phyloP scores from a whole-genome alignment of 257 asterid genomes.

The Eustoma russellianum region DNA sequence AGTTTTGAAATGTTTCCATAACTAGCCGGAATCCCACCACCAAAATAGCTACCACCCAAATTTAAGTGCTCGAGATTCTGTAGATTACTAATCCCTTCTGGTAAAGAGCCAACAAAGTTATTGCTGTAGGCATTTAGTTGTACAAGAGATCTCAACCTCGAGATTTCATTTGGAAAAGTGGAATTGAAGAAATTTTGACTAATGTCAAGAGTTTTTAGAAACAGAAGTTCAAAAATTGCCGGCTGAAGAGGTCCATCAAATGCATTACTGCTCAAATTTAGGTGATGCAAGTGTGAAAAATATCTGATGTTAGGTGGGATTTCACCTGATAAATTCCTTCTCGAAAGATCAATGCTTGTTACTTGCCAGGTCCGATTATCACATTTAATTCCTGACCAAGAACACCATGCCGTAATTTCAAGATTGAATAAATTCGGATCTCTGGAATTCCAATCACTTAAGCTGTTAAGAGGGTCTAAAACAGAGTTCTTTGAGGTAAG shows the following conservation, averaged over 20 bases:
- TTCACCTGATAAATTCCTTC: constrained; percentile 61
- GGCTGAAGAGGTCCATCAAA: constrained; percentile 50
- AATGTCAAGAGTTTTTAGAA: constrained; percentile 52
- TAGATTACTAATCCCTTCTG: constrained; percentile 41
- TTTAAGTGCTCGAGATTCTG: constrained; percentile 62
- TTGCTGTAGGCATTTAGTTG: constrained; percentile 67
- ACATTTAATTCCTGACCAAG: constrained; percentile 73
- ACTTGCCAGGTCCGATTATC: constrained; percentile 34
- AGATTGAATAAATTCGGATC: constrained; percentile 23
- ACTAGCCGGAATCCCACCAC: constrained; percentile 49
- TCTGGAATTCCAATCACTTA: constrained; percentile 59
- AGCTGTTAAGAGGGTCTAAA: constrained; percentile 45
- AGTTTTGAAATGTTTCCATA: constrained; percentile 43
- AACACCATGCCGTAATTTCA: constrained; percentile 50
- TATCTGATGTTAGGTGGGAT: constrained; percentile 36
- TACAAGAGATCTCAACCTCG: constrained; percentile 43
- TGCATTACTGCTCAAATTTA: constrained; percentile 66
- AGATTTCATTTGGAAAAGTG: constrained; percentile 49
- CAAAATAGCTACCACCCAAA: constrained; percentile 83
- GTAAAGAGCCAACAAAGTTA: constrained; percentile 56
- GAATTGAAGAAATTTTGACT: constrained; percentile 64
- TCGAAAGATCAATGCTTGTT: constrained; percentile 52
- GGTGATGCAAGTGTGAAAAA: constrained; percentile 38
- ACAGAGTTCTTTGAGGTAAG: constrained; percentile 56
- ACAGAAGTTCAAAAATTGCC: constrained; percentile 45